A percentile compares a stretch with the other conserved stretches of the same genome.
phyloP scores from a whole-genome alignment of 768 basidiomycete genomes.

The Auriculariales sp. region DNA sequence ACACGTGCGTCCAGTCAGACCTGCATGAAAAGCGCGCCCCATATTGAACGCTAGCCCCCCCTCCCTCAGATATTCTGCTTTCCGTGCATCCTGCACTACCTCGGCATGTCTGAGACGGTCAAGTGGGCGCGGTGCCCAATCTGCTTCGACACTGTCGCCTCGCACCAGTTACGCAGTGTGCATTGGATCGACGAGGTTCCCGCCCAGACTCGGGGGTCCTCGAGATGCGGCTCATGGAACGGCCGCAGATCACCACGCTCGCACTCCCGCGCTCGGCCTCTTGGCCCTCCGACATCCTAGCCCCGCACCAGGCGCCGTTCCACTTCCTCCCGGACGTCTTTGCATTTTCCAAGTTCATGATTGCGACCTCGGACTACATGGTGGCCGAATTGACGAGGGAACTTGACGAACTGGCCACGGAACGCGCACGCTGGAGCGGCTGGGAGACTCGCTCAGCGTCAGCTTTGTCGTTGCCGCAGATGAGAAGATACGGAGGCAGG shows the following conservation, averaged over 20 bases:
- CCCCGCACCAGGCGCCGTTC: slow-evolving; percentile 88
- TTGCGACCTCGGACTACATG: slow-evolving; percentile 80
- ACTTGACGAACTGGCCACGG: slow-evolving; percentile 52
- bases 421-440: slow-evolving; percentile 51
- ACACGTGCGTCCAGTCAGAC: slow-evolving; percentile 51
- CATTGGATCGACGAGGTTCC: slow-evolving; percentile 64
- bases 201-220: slow-evolving; percentile 17
- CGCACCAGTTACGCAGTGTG: slow-evolving; percentile 82
- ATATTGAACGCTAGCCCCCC: slow-evolving; percentile 7
- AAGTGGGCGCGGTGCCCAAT: slow-evolving; percentile 94
- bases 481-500: slow-evolving; percentile 60
- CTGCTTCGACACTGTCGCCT: slow-evolving; percentile 86
- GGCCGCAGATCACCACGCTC: slow-evolving; percentile 88
- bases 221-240: slow-evolving; percentile 78
- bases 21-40: slow-evolving; percentile 3
- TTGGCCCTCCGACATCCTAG: slow-evolving; percentile 88
- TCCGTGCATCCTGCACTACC: slow-evolving; percentile 85
- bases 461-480: slow-evolving; percentile 72
- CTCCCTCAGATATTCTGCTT: slow-evolving; percentile 72
- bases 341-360: slow-evolving; percentile 85
- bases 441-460: slow-evolving; percentile 63
- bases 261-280: slow-evolving; percentile 82
- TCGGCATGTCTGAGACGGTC: slow-evolving; percentile 62
- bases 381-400: slow-evolving; percentile 59
- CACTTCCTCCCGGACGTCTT: slow-evolving; percentile 90